A percentile compares a stretch with the other conserved stretches of the same genome.
Conservation (phyloP, 768 basidiomycete species). For the Mycena indigotica region DNA sequence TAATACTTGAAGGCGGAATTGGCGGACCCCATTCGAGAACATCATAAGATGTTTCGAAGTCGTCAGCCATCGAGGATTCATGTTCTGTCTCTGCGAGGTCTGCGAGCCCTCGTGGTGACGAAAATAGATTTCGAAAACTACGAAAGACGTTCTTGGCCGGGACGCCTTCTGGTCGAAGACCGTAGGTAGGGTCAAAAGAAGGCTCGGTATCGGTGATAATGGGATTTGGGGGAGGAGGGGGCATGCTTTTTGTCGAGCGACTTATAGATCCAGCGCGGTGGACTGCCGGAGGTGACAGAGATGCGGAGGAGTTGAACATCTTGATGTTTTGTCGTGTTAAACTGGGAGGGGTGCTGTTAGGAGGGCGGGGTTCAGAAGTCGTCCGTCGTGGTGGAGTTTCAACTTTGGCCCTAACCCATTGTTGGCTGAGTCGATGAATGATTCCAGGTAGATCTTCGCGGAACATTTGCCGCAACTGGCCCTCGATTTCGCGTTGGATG, state of each 20-base stretch:
- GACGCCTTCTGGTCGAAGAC: constrained; percentile 87
- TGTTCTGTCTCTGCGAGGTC: constrained; percentile 75
- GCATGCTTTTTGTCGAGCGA: constrained; percentile 16
- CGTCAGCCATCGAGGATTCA: constrained; percentile 39
- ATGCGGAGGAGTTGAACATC: constrained; percentile 12
- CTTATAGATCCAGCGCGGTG: constrained; percentile 19
- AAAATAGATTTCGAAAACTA: constrained; percentile 75
- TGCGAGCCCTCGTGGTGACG: constrained; percentile 67
- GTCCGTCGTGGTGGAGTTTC: constrained; percentile 44
- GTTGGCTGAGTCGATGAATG: constrained; percentile 93
- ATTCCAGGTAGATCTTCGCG: constrained; percentile 95
- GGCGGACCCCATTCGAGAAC: constrained; percentile 68
- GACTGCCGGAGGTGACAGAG: constrained; percentile 1
- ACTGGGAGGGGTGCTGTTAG: constrained; percentile 19
- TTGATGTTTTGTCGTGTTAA: constrained; percentile 23
- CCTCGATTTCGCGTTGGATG: constrained; percentile 96
- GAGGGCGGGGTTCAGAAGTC: neutral
- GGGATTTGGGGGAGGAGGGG: constrained; percentile 44
- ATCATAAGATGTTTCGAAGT: constrained; percentile 54
- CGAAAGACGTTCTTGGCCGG: constrained; percentile 83
- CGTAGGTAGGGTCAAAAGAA: constrained; percentile 91
- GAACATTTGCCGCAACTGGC: constrained; percentile 97
- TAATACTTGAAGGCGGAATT: constrained; percentile 35
- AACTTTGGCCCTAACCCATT: constrained; percentile 93
- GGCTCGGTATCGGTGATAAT: constrained; percentile 51